Evolutionary conservation across 148 eudicot species (phyloP).

Genomic region (Agrostemma githago): DNA sequence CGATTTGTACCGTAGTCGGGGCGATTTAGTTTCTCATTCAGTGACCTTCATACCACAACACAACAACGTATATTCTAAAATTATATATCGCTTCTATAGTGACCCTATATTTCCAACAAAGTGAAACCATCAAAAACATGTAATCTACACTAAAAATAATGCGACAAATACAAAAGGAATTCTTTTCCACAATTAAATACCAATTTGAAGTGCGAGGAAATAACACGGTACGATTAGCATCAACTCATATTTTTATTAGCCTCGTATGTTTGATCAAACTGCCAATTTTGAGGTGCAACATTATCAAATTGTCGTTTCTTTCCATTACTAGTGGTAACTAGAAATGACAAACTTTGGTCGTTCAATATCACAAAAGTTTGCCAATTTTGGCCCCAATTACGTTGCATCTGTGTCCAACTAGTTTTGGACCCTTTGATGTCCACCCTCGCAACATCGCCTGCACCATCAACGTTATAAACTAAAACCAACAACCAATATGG

Average conservation of each 20-base stretch:
- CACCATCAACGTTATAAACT: slow-evolving; percentile 47
- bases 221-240: not conserved
- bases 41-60: no score
- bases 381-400: slow-evolving; percentile 59
- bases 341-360: slow-evolving; percentile 41
- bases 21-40: no score
- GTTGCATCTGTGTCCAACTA: slow-evolving; percentile 33
- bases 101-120: no score
- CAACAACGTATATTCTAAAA: no score
- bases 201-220: not conserved
- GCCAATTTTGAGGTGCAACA: slow-evolving; percentile 33
- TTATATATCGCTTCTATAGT: no score
- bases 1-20: no score
- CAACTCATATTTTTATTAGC: slow-evolving; percentile 25
- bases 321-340: slow-evolving; percentile 31
- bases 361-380: slow-evolving; percentile 5
- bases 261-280: slow-evolving; percentile 29
- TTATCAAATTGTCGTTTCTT: slow-evolving; percentile 11
- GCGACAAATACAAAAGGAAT: not conserved
- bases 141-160: no score
- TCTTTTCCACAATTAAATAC: not conserved
- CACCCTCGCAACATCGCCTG: slow-evolving; percentile 30
- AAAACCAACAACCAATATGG: slow-evolving; percentile 37
- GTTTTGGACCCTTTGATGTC: slow-evolving; percentile 40
- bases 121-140: no score